These are phyloP conservation scores for Larix kaempferi DNA, from an alignment of 75 land plant genomes.

Conservation along the genomic window DNA sequence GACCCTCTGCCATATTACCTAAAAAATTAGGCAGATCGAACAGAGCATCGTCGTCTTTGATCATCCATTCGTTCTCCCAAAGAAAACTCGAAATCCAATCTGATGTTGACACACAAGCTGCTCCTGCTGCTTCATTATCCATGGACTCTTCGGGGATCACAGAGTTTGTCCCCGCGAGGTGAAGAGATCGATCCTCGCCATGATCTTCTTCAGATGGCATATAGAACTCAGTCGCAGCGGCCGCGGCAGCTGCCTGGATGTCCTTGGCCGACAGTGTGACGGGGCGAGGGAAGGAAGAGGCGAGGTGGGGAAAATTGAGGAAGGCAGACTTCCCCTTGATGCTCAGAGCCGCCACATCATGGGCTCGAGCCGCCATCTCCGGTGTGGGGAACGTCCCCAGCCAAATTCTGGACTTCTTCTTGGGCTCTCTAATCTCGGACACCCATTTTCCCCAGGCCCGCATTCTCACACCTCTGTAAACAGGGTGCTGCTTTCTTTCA, in stretches of 20 bases:
- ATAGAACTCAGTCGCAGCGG: constrained; percentile 15
- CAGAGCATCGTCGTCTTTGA: neutral
- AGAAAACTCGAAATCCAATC: neutral
- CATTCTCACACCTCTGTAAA: constrained; percentile 35
- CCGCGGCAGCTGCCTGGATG: constrained; percentile 35
- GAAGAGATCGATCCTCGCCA: neutral
- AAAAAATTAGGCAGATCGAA: constrained; percentile 5
- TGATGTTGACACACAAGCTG: neutral
- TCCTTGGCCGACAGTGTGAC: constrained; percentile 7
- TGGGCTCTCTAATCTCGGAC: constrained; percentile 40
- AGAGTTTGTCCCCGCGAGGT: no score
- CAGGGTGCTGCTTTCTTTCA: constrained; percentile 14
- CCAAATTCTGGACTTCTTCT: constrained; percentile 41
- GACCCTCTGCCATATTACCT: neutral
- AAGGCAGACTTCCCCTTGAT: constrained; percentile 24
- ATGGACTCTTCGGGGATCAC: no score
- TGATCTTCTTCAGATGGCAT: neutral
- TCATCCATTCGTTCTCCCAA: neutral
- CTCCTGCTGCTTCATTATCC: no score
- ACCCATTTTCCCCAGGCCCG: constrained; percentile 45
- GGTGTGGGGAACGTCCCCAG: constrained; percentile 39
- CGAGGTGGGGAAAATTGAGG: constrained; percentile 32
- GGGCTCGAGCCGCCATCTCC: constrained; percentile 41
- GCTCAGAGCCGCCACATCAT: constrained; percentile 38
- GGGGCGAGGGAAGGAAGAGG: constrained; percentile 17